Evolutionary conservation across 805 yeast genomes (phyloP).

Genomic region (Candida verbasci): DNA sequence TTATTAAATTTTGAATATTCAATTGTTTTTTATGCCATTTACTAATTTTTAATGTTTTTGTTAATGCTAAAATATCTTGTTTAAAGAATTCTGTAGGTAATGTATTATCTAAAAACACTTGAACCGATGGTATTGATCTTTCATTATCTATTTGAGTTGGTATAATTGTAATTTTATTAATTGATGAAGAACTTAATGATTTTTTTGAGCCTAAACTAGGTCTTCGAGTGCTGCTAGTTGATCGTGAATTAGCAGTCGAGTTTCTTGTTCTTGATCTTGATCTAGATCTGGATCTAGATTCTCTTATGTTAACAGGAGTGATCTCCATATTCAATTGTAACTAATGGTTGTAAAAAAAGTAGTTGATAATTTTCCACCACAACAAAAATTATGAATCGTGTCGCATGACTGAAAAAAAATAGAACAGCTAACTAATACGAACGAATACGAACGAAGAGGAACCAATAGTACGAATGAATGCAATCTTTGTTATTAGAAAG

Average conservation of each 20-base stretch:
- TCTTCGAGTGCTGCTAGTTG: conserved; percentile 30
- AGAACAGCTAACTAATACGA: no score
- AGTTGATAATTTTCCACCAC: not conserved
- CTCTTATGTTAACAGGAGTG: conserved; percentile 11
- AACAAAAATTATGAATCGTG: not conserved
- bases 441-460: no score
- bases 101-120: conserved; percentile 64
- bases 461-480: conserved; percentile 25
- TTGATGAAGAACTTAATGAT: conserved; percentile 32
- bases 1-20: conserved; percentile 36
- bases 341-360: no score
- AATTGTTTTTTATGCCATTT: conserved; percentile 70
- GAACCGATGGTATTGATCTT: conserved; percentile 44
- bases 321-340: conserved; percentile 5
- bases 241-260: conserved; percentile 29
- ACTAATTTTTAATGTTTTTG: conserved; percentile 61
- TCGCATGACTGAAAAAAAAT: not conserved
- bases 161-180: conserved; percentile 22
- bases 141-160: conserved; percentile 26
- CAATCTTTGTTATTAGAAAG: conserved; percentile 36
- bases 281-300: conserved; percentile 22
- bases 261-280: conserved; percentile 33
- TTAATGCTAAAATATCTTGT: conserved; percentile 66
- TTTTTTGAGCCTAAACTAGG: conserved; percentile 28
- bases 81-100: conserved; percentile 83